phyloP scores from a whole-genome alignment of 768 basidiomycete genomes.

The Naganishia friedmannii region DNA sequence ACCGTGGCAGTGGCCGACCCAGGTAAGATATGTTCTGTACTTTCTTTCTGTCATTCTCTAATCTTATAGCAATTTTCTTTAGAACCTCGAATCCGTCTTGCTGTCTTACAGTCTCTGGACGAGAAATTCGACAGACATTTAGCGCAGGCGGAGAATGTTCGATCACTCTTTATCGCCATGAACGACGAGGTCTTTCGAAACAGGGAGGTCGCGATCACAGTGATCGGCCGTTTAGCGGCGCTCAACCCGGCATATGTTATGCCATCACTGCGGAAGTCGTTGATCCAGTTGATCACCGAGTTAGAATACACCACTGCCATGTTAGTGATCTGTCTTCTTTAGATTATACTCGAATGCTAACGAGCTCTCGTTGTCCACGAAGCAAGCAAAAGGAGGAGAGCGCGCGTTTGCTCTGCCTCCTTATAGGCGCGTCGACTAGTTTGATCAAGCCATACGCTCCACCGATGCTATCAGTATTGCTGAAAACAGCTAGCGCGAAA shows the following conservation, averaged over 20 bases:
- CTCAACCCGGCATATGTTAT: slow-evolving; percentile 99
- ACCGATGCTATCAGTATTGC: slow-evolving; percentile 86
- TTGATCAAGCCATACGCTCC: slow-evolving; percentile 94
- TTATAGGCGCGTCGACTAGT: slow-evolving; percentile 86
- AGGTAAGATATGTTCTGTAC: slow-evolving; percentile 57
- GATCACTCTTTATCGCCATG: slow-evolving; percentile 90
- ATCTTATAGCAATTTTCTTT: slow-evolving; percentile 4
- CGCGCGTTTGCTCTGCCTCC: slow-evolving; percentile 78
- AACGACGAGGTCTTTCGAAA: slow-evolving; percentile 96
- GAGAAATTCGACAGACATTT: slow-evolving; percentile 94
- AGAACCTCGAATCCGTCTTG: slow-evolving; percentile 79
- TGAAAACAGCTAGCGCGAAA: slow-evolving; percentile 70
- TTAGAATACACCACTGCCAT: slow-evolving; percentile 87
- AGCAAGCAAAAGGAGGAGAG: slow-evolving; percentile 70
- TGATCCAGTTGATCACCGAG: slow-evolving; percentile 94
- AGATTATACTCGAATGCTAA: neutral
- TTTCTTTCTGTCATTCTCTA: neutral
- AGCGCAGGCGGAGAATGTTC: slow-evolving; percentile 96
- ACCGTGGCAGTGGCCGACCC: slow-evolving; percentile 96
- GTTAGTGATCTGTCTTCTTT: slow-evolving; percentile 56
- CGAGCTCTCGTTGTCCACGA: neutral
- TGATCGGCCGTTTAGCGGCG: slow-evolving; percentile 88
- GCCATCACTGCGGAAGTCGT: slow-evolving; percentile 88
- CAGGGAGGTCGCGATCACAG: slow-evolving; percentile 78
- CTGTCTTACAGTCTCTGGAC: slow-evolving; percentile 80